Evolutionary conservation across 1,139 yeast species (phyloP), one percentile per base, ranked within the genome.

Genomic region (Entelexis paramagnoliae): DNA sequence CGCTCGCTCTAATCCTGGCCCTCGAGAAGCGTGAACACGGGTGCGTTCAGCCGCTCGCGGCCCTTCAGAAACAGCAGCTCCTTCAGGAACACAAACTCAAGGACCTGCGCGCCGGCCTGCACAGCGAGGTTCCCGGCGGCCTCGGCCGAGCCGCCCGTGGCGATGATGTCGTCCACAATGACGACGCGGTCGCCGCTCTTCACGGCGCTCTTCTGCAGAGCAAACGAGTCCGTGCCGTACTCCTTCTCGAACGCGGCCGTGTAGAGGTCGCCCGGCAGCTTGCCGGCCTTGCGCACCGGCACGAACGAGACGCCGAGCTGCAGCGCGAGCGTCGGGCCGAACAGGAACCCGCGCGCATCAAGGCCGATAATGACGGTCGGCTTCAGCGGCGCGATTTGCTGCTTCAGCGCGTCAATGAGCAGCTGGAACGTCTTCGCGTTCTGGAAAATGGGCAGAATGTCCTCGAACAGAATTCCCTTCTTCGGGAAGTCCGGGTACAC

Each of bases 1-100:
- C 6, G 13, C 10, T 28, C 30, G 13, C 13, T 30, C 42, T 52
- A 50, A 41, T 54, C 58, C 55, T 89, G 97, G 50, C 94, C 96
- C 56, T 81, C 81, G 63, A 91, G 75, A 61, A 91, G 77, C 42
- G 97, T 89, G 74, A 79, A 88, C 11, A 83, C 84, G 40, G 93
- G 94, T 51, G 91, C 88, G 58, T 76, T 78, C 63, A 91, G 79
- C 72, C 79, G 83, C 58, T 84, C 91, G 70, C 96, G 81, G 59
- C 98, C 99, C 67, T 87, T 83, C 67, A 91, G 78, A 78, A 91
- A 91, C 66, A 87, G 93, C 64, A 91, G 79, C 71, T 91, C 98
- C 84, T 91, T 79, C 46, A 91, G 86, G 64, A 91, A 91, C 61
- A 83, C 73, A 68, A 80, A 91, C 70, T 88, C 95, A 45, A 81